A percentile compares a stretch with the other conserved stretches of the same genome.
Conservation (phyloP, 2,329 filamentous ascomycete genomes). For the Exophiala sideris region DNA sequence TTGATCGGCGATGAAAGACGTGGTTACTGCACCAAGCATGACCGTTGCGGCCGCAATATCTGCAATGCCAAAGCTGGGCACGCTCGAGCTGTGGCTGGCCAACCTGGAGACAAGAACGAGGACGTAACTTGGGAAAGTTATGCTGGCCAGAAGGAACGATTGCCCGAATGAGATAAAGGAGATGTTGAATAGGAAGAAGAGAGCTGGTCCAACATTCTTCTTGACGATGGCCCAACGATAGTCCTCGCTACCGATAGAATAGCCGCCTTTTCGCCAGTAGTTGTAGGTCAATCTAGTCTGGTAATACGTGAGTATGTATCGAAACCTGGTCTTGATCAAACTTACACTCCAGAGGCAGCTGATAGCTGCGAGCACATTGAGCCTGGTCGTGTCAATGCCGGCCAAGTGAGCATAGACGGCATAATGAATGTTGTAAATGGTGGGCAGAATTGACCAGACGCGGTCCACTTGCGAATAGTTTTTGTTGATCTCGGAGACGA, state of each 20-base stretch:
- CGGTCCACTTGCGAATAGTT: constrained; percentile 98
- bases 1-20: constrained; percentile 80
- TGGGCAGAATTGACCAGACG: constrained; percentile 84
- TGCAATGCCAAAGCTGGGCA: constrained; percentile 30
- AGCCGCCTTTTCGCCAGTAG: constrained; percentile 94
- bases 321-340: background rate
- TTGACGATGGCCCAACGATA: constrained; percentile 86
- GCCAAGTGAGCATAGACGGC: constrained; percentile 75
- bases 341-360: constrained; percentile 77
- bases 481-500: constrained; percentile 77
- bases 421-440: constrained; percentile 82
- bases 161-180: constrained; percentile 85
- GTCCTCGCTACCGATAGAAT: constrained; percentile 83
- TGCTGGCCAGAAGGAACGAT: constrained; percentile 72
- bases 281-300: constrained; percentile 85
- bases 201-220: constrained; percentile 56
- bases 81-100: constrained; percentile 47
- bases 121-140: constrained; percentile 79
- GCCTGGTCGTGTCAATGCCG: constrained; percentile 64
- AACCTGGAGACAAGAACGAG: constrained; percentile 70
- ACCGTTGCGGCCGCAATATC: constrained; percentile 57
- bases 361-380: constrained; percentile 70
- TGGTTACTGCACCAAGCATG: constrained; percentile 54
- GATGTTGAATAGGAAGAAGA: constrained; percentile 83
- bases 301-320: constrained; percentile 1